Evolutionary conservation across 768 basidiomycete species (phyloP).

Genomic region (Pleurotus giganteus): DNA sequence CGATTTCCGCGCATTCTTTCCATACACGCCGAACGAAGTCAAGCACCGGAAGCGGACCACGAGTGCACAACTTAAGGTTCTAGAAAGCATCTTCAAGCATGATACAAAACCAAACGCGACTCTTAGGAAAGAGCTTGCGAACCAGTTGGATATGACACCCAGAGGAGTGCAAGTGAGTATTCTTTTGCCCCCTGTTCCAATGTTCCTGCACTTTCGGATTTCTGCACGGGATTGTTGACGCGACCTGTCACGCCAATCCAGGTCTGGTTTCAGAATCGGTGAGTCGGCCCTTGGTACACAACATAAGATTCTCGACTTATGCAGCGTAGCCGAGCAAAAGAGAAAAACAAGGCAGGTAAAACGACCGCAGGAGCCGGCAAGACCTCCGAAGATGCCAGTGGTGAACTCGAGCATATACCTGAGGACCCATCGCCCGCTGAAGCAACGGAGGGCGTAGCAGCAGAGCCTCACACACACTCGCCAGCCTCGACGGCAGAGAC

Average conservation of each 20-base stretch:
- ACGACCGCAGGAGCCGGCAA: conserved; percentile 31
- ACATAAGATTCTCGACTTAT: conserved; percentile 10
- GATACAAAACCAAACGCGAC: conserved; percentile 91
- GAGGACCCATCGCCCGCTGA: conserved; percentile 11
- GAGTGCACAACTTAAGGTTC: conserved; percentile 80
- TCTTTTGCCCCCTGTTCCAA: too few relatives aligned
- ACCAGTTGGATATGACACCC: conserved; percentile 87
- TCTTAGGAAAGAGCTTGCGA: conserved; percentile 75
- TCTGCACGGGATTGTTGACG: conserved; percentile 7
- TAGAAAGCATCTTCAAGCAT: conserved; percentile 82
- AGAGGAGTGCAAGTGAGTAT: conserved; percentile 87
- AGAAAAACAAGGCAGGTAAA: conserved; percentile 67
- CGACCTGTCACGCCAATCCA: conserved; percentile 28
- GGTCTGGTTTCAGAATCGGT: conserved; percentile 94
- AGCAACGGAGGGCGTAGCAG: not conserved
- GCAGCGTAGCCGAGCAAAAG: conserved; percentile 70
- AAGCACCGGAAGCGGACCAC: conserved; percentile 93
- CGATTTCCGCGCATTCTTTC: conserved; percentile 82
- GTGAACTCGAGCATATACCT: conserved; percentile 10
- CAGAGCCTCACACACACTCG: too few relatives aligned
- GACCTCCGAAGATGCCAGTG: conserved; percentile 16
- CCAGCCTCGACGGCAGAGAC: not conserved
- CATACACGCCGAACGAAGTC: conserved; percentile 90
- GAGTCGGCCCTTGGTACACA: conserved; percentile 14
- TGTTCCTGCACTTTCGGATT: conserved; percentile 4